Evolutionary conservation across 169 alveolate genomes (phyloP).

Genomic region (Plasmodium fragile): DNA sequence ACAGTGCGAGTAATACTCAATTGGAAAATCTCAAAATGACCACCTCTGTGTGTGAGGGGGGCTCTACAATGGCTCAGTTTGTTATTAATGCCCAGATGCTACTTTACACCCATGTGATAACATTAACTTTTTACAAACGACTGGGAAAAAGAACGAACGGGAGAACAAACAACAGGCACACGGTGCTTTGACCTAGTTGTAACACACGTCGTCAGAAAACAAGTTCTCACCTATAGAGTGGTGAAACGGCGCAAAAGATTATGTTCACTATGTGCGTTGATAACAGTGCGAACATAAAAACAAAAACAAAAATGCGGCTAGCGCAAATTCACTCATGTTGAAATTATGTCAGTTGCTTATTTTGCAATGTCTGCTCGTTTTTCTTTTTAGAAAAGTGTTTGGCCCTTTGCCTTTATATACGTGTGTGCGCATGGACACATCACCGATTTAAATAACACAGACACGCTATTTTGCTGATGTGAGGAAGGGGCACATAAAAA

Average conservation of each 20-base stretch:
- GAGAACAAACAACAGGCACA: background rate
- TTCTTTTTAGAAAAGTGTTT: constrained; percentile 22
- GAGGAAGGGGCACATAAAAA: background rate
- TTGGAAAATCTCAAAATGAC: background rate
- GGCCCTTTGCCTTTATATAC: background rate
- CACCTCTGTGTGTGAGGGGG: background rate
- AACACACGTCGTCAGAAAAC: background rate
- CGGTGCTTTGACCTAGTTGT: constrained; percentile 38
- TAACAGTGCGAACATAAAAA: background rate
- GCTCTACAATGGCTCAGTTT: background rate
- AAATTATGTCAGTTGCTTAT: constrained; percentile 1
- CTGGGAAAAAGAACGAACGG: background rate
- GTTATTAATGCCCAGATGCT: background rate
- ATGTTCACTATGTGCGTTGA: background rate
- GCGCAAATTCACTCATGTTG: constrained; percentile 1
- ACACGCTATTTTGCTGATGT: background rate
- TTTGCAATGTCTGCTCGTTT: background rate
- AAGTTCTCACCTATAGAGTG: background rate
- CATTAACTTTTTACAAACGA: background rate
- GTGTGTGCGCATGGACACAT: background rate
- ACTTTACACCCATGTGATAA: background rate
- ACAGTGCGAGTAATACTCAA: background rate
- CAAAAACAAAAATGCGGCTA: background rate
- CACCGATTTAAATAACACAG: background rate
- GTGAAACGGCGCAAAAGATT: background rate